phyloP scores from a whole-genome alignment of 2,329 filamentous ascomycete species.

The Falciphora oryzae region DNA sequence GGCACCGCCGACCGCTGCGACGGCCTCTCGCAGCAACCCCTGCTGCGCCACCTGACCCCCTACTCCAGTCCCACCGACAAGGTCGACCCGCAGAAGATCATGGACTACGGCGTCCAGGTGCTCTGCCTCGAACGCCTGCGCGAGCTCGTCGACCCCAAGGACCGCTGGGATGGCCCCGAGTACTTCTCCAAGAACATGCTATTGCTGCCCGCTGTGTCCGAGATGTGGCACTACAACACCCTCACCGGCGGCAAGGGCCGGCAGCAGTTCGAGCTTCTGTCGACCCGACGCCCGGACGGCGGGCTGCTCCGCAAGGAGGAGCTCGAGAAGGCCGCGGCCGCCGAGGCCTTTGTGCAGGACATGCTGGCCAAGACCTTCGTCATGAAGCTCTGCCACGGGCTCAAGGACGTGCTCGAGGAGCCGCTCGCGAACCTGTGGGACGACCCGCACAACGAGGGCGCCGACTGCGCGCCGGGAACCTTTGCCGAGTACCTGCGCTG shows the following conservation, averaged over 20 bases:
- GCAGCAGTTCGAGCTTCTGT: slow-evolving; percentile 2
- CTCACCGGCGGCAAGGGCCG: slow-evolving; percentile 6
- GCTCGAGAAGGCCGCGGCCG: neutral
- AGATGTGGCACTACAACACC: slow-evolving; percentile 5
- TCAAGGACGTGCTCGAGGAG: neutral
- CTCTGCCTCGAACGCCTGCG: slow-evolving; percentile 9
- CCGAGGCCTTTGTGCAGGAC: slow-evolving; percentile 11
- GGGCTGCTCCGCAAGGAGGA: slow-evolving; percentile 7
- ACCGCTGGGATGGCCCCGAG: slow-evolving; percentile 7
- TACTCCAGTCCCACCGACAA: slow-evolving; percentile 9
- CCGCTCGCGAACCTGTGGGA: slow-evolving; percentile 11
- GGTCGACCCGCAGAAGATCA: slow-evolving; percentile 5
- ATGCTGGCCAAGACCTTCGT: slow-evolving; percentile 10
- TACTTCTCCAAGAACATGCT: slow-evolving; percentile 11
- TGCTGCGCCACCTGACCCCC: neutral
- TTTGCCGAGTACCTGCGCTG: slow-evolving; percentile 9
- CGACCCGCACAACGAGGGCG: slow-evolving; percentile 4
- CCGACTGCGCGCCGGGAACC: slow-evolving; percentile 5
- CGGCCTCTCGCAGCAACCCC: neutral
- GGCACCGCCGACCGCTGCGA: neutral
- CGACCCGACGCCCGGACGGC: slow-evolving; percentile 7
- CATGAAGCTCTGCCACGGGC: slow-evolving; percentile 11
- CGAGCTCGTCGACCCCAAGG: slow-evolving; percentile 1
- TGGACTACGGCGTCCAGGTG: slow-evolving; percentile 9
- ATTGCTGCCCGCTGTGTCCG: slow-evolving; percentile 2